Conservation (phyloP, 495 filamentous ascomycete genomes). For the Neurospora sp. region DNA sequence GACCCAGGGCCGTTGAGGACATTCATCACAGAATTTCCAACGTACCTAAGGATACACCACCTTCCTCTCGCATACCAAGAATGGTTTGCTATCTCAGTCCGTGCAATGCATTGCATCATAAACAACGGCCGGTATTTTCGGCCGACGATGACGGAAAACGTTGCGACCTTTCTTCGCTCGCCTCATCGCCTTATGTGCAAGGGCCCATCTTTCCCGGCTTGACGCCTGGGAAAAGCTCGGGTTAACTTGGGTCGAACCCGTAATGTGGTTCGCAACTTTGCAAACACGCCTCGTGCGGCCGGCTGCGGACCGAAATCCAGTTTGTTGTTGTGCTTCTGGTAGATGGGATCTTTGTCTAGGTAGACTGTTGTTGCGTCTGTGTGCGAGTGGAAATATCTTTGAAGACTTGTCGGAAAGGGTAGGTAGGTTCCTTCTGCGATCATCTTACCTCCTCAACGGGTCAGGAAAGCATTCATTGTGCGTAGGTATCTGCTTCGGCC, state of each 20-base stretch:
- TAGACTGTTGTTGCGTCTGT: neutral
- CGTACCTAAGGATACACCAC: too few species aligned
- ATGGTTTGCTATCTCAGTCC: neutral
- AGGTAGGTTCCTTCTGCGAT: neutral
- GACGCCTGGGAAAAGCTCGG: neutral
- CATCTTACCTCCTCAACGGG: neutral
- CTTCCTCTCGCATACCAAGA: neutral
- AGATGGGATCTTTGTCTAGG: neutral
- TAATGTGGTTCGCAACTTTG: neutral
- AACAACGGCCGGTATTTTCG: neutral
- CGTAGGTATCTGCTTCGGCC: neutral
- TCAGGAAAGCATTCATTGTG: neutral
- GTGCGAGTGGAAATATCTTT: neutral
- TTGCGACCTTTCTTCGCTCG: neutral
- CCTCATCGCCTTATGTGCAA: neutral
- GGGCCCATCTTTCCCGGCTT: neutral
- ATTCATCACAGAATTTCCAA: neutral
- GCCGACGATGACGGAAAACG: neutral
- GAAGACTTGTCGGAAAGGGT: neutral
- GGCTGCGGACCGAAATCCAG: neutral
- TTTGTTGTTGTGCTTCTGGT: neutral
- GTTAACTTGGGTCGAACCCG: neutral
- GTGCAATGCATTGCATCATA: neutral
- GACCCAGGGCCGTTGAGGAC: neutral
- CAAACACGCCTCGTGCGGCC: neutral